phyloP scores from a whole-genome alignment of 2,329 filamentous ascomycete species.

The Thielaviopsis populi region DNA sequence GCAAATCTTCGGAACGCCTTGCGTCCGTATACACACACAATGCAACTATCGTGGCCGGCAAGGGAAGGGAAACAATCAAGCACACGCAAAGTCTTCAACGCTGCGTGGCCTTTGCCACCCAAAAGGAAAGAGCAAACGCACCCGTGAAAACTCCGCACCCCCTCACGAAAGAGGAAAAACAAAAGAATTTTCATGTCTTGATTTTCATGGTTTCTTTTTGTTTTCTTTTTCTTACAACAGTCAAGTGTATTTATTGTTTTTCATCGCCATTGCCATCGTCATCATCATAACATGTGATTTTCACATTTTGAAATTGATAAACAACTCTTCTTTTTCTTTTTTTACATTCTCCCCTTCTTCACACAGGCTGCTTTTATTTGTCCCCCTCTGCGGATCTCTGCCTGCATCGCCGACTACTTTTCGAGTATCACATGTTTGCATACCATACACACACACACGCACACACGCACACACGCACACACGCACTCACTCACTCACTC shows the following conservation, averaged over 20 bases:
- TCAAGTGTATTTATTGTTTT: not conserved
- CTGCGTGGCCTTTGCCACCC: not conserved
- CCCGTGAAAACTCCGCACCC: not conserved
- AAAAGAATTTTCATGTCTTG: not conserved
- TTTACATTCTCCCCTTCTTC: not conserved
- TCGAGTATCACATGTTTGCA: constrained; percentile 1
- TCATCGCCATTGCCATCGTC: no score
- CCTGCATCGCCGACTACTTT: not conserved
- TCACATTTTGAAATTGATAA: no score
- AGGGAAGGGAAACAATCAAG: no score
- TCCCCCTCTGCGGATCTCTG: not conserved
- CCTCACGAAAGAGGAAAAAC: not conserved
- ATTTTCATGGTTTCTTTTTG: not conserved
- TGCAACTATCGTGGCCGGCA: no score
- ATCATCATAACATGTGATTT: no score
- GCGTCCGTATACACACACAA: no score
- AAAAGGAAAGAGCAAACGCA: not conserved
- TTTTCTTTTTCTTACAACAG: not conserved
- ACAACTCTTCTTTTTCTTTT: no score
- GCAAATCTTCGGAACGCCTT: no score
- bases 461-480: not conserved
- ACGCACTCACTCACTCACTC: not conserved
- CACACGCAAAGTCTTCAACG: no score
- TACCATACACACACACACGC: no score
- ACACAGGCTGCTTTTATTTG: not conserved